Conservation (phyloP, 139 green algal species). For the Volvox reticuliferus region DNA sequence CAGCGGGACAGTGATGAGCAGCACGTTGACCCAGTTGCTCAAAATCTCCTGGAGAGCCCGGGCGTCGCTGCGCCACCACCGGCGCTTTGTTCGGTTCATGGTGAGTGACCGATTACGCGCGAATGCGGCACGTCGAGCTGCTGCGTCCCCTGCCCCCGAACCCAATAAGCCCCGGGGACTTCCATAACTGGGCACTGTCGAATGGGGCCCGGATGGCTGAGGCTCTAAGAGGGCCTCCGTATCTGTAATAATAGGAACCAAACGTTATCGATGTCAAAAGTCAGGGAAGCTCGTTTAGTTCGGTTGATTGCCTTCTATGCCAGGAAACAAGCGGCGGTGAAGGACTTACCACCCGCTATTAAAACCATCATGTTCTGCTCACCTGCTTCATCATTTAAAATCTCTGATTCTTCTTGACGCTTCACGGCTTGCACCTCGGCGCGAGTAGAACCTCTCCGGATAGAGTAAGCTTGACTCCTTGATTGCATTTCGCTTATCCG, state of each 20-base stretch:
- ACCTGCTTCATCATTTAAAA: not conserved
- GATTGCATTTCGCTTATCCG: not conserved
- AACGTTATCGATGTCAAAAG: not conserved
- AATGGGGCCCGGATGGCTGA: not conserved
- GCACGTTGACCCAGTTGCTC: conserved; percentile 17
- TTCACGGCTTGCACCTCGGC: conserved; percentile 1
- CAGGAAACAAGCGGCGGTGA: not conserved
- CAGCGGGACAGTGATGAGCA: not conserved
- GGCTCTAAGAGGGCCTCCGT: not conserved
- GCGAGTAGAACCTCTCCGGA: not conserved
- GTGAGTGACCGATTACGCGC: not conserved
- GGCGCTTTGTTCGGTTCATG: not conserved
- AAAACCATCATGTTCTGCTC: not conserved
- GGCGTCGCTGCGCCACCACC: conserved; percentile 16
- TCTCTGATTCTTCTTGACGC: not conserved
- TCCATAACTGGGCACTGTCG: not conserved
- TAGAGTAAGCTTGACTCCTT: not conserved
- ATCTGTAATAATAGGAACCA: not conserved
- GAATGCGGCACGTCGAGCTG: not conserved
- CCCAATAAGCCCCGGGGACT: not conserved
- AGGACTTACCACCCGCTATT: not conserved
- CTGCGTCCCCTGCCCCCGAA: not conserved
- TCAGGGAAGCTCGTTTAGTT: not conserved
- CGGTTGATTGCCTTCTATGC: not conserved
- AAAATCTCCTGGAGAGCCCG: not conserved